Evolutionary conservation across 2,329 filamentous ascomycete genomes (phyloP).

Genomic region (Byssothecium circinans): DNA sequence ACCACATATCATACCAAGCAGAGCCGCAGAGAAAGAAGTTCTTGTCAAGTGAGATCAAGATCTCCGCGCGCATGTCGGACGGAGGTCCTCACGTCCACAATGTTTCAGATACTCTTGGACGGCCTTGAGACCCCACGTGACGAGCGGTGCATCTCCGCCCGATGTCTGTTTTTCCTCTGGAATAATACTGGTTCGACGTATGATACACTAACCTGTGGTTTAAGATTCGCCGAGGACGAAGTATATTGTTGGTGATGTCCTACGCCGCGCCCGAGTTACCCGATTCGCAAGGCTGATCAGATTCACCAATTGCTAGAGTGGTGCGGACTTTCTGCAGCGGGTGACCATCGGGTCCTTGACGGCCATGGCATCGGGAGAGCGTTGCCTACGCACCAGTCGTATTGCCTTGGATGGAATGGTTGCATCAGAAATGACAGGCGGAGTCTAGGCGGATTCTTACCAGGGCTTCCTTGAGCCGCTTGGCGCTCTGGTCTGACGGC

Average conservation of each 20-base stretch:
- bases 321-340: too few species aligned
- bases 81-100: slow-evolving; percentile 4
- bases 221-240: not conserved
- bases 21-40: not conserved
- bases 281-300: too few species aligned
- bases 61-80: not conserved
- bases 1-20: not conserved
- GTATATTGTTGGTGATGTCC: not conserved
- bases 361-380: not conserved
- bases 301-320: too few species aligned
- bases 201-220: not conserved
- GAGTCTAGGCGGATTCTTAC: slow-evolving; percentile 19
- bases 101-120: slow-evolving; percentile 34
- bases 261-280: not conserved
- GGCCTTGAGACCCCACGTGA: slow-evolving; percentile 3
- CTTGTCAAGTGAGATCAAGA: not conserved
- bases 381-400: too few species aligned
- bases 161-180: not conserved
- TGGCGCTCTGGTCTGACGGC: slow-evolving; percentile 11
- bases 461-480: slow-evolving; percentile 16
- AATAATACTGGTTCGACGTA: not conserved
- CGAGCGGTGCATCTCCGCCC: not conserved
- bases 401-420: too few species aligned
- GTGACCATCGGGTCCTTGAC: too few species aligned
- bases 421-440: too few species aligned